Conservation (phyloP, 2,329 filamentous ascomycete genomes). For the Colletotrichum sp. region DNA sequence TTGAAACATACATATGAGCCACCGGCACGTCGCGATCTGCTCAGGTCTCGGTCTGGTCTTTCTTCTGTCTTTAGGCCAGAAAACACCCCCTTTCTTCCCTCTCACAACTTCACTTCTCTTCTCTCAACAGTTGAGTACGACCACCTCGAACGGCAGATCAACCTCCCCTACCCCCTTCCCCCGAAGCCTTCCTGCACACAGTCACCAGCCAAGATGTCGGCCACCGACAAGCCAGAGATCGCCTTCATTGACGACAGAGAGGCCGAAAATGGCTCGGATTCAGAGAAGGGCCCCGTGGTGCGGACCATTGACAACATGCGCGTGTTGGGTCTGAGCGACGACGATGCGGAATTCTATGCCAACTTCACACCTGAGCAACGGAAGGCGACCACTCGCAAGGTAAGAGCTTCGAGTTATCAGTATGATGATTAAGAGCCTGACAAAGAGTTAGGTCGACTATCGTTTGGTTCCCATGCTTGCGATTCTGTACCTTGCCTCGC, state of each 20-base stretch:
- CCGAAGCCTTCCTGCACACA: neutral
- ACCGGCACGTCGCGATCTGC: neutral
- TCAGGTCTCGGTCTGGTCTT: neutral
- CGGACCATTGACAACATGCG: conserved; percentile 31
- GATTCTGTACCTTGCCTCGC: conserved; percentile 60
- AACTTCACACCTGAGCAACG: conserved; percentile 26
- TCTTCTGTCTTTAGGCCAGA: neutral
- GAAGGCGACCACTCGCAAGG: conserved; percentile 29
- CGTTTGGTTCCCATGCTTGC: conserved; percentile 56
- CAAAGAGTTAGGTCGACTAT: conserved; percentile 1
- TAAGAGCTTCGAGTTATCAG: neutral
- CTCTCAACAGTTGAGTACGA: neutral
- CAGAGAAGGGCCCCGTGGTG: conserved; percentile 25
- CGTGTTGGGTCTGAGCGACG: conserved; percentile 31
- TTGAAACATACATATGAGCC: conserved; percentile 7
- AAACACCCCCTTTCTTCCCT: neutral
- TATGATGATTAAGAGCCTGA: neutral
- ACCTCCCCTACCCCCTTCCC: neutral
- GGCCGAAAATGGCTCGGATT: neutral
- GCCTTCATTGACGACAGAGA: conserved; percentile 26
- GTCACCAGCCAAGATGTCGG: neutral
- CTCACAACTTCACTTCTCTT: neutral
- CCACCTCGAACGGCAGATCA: neutral
- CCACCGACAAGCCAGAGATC: conserved; percentile 27
- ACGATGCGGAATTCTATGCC: conserved; percentile 32